Evolutionary conservation across 2,329 filamentous ascomycete species (phyloP).

Genomic region (Claviceps citrina): DNA sequence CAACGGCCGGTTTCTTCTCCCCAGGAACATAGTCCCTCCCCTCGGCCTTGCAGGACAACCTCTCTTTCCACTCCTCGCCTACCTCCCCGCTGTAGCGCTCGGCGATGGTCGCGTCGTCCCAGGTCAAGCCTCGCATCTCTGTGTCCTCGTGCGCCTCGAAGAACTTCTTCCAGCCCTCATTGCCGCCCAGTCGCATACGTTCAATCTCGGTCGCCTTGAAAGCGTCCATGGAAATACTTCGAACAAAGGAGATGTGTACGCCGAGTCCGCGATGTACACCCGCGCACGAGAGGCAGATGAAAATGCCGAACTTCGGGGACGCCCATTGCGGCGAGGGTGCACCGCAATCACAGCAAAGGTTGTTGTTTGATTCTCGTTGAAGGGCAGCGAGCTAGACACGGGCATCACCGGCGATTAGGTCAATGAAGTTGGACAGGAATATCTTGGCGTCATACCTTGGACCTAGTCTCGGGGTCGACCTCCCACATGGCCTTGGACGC

Average conservation of each 20-base stretch:
- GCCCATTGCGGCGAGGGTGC: slow-evolving; percentile 98
- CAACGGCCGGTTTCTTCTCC: slow-evolving; percentile 35
- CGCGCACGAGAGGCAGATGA: slow-evolving; percentile 94
- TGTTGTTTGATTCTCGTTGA: slow-evolving; percentile 81
- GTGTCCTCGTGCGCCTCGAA: slow-evolving; percentile 61
- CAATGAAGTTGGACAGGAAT: slow-evolving; percentile 1
- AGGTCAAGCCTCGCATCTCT: slow-evolving; percentile 50
- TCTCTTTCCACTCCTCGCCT: slow-evolving; percentile 91
- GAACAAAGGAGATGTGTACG: slow-evolving; percentile 96
- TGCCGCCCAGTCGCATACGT: slow-evolving; percentile 85
- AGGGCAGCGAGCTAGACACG: slow-evolving; percentile 64
- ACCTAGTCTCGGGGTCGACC: slow-evolving; percentile 91
- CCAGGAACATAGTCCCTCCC: slow-evolving; percentile 69
- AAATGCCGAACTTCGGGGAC: slow-evolving; percentile 91
- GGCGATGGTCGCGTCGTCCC: slow-evolving; percentile 78
- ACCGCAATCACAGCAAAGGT: slow-evolving; percentile 83
- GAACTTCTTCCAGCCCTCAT: slow-evolving; percentile 73
- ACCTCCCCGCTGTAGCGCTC: slow-evolving; percentile 81
- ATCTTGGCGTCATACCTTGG: slow-evolving; percentile 52
- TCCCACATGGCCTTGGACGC: slow-evolving; percentile 85
- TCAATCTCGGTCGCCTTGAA: slow-evolving; percentile 89
- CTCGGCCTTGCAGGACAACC: slow-evolving; percentile 75
- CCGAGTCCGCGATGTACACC: slow-evolving; percentile 88
- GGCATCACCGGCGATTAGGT: too few species aligned
- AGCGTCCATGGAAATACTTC: slow-evolving; percentile 95